Evolutionary conservation across 2,329 filamentous ascomycete species (phyloP).

Genomic region (Aspergillus novoparasiticus): DNA sequence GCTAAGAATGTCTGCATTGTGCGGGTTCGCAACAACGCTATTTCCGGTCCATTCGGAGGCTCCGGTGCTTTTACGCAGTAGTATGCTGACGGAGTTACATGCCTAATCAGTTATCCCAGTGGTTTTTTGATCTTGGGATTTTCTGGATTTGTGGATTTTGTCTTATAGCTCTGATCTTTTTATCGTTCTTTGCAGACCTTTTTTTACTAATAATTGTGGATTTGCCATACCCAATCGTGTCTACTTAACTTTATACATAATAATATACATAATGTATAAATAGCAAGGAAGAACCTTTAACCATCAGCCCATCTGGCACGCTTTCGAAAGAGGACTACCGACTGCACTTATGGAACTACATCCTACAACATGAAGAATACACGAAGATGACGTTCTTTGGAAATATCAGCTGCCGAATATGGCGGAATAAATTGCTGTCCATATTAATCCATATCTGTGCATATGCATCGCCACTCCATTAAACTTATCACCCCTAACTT

Average conservation of each 20-base stretch:
- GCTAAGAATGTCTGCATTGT: slow-evolving; percentile 66
- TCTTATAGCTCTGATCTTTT: background rate
- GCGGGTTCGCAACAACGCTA: slow-evolving; percentile 63
- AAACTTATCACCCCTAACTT: background rate
- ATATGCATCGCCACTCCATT: background rate
- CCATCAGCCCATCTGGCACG: no score
- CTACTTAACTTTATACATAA: background rate
- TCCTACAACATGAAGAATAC: no score
- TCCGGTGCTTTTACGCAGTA: slow-evolving; percentile 66
- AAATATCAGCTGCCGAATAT: background rate
- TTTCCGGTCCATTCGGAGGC: slow-evolving; percentile 68
- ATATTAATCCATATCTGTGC: background rate
- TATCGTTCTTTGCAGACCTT: background rate
- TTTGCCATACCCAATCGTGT: background rate
- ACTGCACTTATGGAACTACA: no score
- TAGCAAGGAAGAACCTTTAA: no score
- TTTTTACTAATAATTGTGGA: background rate
- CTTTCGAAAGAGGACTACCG: background rate
- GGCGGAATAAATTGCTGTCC: background rate
- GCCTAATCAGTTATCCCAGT: background rate
- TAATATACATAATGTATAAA: background rate
- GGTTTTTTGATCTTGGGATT: background rate
- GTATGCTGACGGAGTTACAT: background rate
- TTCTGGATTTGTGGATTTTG: background rate
- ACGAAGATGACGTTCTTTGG: no score